Conservation (phyloP, 495 filamentous ascomycete genomes). For the Penicillium atrosanguineum region DNA sequence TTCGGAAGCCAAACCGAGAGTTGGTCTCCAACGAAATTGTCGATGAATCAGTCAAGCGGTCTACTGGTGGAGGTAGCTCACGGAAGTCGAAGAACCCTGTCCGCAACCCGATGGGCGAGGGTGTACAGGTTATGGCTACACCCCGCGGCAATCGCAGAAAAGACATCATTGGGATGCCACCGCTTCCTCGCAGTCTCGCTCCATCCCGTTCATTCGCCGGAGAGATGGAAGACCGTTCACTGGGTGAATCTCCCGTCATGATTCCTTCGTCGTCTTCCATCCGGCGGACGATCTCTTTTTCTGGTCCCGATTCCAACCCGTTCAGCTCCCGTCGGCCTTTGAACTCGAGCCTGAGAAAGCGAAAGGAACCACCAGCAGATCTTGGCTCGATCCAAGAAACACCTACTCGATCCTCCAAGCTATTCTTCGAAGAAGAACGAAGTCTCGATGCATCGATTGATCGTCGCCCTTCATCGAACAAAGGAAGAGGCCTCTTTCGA, state of each 20-base stretch:
- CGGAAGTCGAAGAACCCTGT: conserved; percentile 64
- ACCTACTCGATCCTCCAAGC: conserved; percentile 46
- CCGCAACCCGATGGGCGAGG: conserved; percentile 54
- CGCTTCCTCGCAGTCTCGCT: conserved; percentile 28
- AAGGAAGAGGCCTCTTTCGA: conserved; percentile 31
- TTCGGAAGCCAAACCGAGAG: conserved; percentile 85
- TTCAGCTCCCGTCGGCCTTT: conserved; percentile 14
- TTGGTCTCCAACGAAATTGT: conserved; percentile 71
- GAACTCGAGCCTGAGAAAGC: not conserved
- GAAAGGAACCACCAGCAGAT: conserved; percentile 13
- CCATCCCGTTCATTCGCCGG: conserved; percentile 29
- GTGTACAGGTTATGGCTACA: conserved; percentile 74
- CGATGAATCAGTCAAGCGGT: conserved; percentile 65
- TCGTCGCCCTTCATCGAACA: conserved; percentile 11
- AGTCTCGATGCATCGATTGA: conserved; percentile 3
- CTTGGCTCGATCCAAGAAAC: conserved; percentile 48
- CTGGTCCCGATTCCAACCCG: conserved; percentile 24
- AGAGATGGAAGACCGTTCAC: conserved; percentile 20
- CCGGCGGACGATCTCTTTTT: conserved; percentile 26
- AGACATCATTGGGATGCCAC: conserved; percentile 32
- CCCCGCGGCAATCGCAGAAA: conserved; percentile 55
- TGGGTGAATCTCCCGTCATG: conserved; percentile 25
- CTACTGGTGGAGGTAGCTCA: conserved; percentile 30
- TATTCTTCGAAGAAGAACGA: conserved; percentile 21
- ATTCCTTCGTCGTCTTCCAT: conserved; percentile 27